phyloP scores from a whole-genome alignment of 2,329 filamentous ascomycete species.

The Lachnellula occidentalis region DNA sequence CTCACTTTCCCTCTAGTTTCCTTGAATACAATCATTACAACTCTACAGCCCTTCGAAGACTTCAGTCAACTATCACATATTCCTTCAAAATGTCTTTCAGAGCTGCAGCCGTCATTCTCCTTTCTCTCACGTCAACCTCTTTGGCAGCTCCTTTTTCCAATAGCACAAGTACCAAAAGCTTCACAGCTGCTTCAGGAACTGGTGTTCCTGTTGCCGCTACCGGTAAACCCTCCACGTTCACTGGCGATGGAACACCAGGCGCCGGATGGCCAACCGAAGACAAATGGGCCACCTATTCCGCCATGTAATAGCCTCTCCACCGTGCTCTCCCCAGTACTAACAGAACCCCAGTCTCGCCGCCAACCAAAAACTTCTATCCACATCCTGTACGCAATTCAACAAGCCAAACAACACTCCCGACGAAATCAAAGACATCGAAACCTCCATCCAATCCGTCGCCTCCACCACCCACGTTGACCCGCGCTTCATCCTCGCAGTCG shows the following conservation, averaged over 20 bases:
- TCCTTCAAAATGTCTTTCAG: background rate
- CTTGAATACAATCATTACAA: background rate
- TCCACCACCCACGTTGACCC: slow-evolving; percentile 21
- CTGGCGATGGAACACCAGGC: background rate
- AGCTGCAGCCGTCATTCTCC: background rate
- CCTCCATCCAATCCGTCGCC: slow-evolving; percentile 1
- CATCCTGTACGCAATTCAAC: background rate
- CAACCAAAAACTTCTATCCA: background rate
- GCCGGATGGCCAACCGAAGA: slow-evolving; percentile 4
- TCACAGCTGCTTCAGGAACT: background rate
- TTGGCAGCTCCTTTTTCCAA: background rate
- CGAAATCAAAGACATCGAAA: slow-evolving; percentile 3
- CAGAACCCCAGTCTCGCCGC: background rate
- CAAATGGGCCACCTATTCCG: slow-evolving; percentile 4
- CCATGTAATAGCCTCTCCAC: background rate
- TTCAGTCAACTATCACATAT: background rate
- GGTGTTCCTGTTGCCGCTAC: background rate
- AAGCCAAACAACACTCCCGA: background rate
- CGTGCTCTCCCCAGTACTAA: background rate
- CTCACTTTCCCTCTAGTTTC: background rate
- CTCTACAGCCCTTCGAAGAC: background rate
- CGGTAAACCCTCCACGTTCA: background rate
- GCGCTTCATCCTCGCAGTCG: slow-evolving; percentile 29
- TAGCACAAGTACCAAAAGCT: background rate
- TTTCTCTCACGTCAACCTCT: background rate